phyloP scores from a whole-genome alignment of 257 asterid species.

The Solanum piurae region DNA sequence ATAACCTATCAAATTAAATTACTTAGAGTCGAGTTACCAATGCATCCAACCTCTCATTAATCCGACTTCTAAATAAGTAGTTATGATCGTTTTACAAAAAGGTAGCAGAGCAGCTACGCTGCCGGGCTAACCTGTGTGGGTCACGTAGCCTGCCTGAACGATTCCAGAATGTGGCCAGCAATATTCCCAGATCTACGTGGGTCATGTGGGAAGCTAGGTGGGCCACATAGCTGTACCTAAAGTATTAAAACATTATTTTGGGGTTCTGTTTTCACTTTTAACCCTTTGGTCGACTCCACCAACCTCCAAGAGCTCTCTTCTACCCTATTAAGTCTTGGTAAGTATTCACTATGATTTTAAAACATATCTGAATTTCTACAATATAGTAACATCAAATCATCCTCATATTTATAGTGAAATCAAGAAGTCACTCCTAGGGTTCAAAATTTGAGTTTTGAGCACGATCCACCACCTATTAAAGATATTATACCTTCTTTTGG shows the following conservation, averaged over 20 bases:
- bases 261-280: neutral
- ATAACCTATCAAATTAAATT: neutral
- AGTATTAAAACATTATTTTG: no score
- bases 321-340: neutral
- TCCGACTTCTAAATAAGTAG: neutral
- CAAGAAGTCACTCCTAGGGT: neutral
- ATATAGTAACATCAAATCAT: neutral
- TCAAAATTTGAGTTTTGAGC: neutral
- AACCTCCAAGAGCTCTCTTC: neutral
- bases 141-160: neutral
- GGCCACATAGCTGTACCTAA: no score
- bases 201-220: neutral
- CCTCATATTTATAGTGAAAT: neutral
- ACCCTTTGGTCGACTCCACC: no score
- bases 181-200: neutral
- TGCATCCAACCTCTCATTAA: neutral
- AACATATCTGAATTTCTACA: neutral
- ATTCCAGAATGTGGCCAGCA: neutral
- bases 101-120: neutral
- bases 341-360: neutral
- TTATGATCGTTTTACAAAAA: neutral
- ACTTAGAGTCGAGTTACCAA: neutral
- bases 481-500: neutral
- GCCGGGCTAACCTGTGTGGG: neutral
- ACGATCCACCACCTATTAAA: neutral